phyloP scores from a whole-genome alignment of 176 grass and related monocot species.

The Ananas comosus region DNA sequence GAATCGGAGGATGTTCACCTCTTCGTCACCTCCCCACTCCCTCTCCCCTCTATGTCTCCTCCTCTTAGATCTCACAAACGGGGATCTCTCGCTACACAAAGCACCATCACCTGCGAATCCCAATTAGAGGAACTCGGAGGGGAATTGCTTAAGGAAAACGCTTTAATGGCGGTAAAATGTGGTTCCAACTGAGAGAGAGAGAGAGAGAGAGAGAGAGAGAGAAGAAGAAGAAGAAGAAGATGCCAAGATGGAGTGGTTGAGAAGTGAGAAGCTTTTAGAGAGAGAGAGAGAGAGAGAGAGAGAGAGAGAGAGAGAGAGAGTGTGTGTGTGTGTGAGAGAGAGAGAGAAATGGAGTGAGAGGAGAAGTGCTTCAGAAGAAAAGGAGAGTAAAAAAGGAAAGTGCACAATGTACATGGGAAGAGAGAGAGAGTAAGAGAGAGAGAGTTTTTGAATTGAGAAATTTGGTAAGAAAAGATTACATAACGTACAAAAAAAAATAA shows the following conservation, averaged over 20 bases:
- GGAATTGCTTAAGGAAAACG: not conserved
- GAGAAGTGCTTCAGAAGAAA: conserved; percentile 21
- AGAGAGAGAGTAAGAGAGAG: too few relatives aligned
- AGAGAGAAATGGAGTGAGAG: conserved; percentile 5
- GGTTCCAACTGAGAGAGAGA: not conserved
- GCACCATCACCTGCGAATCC: not conserved
- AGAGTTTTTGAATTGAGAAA: too few relatives aligned
- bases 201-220: not conserved
- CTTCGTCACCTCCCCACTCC: not conserved
- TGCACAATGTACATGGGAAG: too few relatives aligned
- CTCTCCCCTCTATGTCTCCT: not conserved
- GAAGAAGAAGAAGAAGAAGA: not conserved
- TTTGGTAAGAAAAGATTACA: too few relatives aligned
- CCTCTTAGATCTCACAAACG: conserved; percentile 16
- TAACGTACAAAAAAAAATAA: too few relatives aligned
- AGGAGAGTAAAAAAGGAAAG: conserved; percentile 5
- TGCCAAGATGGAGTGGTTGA: too few relatives aligned
- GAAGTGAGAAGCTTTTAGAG: not conserved
- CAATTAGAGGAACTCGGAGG: not conserved
- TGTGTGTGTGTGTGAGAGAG: too few relatives aligned
- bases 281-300: not conserved
- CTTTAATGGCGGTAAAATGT: not conserved
- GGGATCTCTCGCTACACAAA: not conserved
- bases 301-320: not conserved
- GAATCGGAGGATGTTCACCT: not conserved